Evolutionary conservation across 2,329 filamentous ascomycete species (phyloP), one percentile per base, ranked within the genome.

Genomic region (Penicillium sumatraense): DNA sequence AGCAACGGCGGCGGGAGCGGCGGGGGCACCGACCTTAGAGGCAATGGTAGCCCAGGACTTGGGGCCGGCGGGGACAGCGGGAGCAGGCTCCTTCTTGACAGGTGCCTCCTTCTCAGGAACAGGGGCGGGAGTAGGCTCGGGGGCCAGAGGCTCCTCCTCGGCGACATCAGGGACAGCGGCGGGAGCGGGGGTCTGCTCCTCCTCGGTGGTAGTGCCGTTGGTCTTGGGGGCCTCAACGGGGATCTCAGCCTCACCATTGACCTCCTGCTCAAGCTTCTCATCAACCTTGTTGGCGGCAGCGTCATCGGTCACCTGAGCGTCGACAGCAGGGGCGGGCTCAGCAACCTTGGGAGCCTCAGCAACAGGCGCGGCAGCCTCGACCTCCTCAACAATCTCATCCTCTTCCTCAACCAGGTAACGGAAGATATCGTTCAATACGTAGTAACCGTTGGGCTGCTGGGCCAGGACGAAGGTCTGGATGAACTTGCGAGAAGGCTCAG

Each of bases 361-460:
- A 55, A 79, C 78, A 27, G 63, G 54, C 14, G 79, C 59, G 53
- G 63, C 59, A n/a, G 69, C 58, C 29, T 64, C 63, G 54, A 71
- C 75, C 61, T 78, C 74, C 18, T 78, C 75, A 42, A 80, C 77
- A 45, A 86, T 82, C 44, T 80, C 77, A 65, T 86, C 78, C 58
- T 88, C 86, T 56, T 90, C 90, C 58, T 97, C 92, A 62, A 89
- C 87, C 63, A 99, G 87, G 78, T 96, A 98, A 67, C 95, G 86
- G 81, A 98, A 91, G 73, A 99, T 96, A 72, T 99, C 95, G 77
- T 99, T 99, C 67, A 99, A 85, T 29, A 99, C 93, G 68, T 96
- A 99, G 82, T 98, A 99, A 61, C 95, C 95, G 54, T 93, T 96
- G 47, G 91, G 91, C 80, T 99, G 95, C 76, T 93, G 88, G 46